Percentiles rank a stretch among this genome's conserved stretches.
phyloP scores from a whole-genome alignment of 2,329 filamentous ascomycete genomes.

The Alternaria dauci region DNA sequence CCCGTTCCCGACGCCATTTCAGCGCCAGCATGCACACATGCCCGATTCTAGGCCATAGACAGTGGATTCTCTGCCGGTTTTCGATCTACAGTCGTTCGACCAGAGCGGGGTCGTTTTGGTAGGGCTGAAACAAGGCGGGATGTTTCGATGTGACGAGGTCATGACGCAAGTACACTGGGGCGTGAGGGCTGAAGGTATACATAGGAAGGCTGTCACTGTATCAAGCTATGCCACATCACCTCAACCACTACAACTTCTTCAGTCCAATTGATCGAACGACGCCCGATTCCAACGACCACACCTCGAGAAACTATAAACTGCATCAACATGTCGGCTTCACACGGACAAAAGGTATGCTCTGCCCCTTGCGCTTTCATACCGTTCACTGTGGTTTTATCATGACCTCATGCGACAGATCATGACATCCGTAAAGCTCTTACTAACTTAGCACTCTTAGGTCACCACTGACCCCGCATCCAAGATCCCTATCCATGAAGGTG shows the following conservation, averaged over 20 bases:
- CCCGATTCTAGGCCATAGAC: not conserved
- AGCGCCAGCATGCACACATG: slow-evolving; percentile 6
- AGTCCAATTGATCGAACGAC: not conserved
- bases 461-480: slow-evolving; percentile 59
- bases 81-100: not conserved
- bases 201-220: slow-evolving; percentile 4
- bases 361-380: not conserved
- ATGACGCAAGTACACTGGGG: slow-evolving; percentile 28
- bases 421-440: not conserved
- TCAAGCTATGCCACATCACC: not conserved
- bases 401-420: not conserved
- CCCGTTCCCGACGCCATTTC: slow-evolving; percentile 8
- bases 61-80: not conserved
- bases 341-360: slow-evolving; percentile 32
- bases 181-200: slow-evolving; percentile 8
- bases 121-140: slow-evolving; percentile 4
- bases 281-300: not conserved
- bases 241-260: not conserved
- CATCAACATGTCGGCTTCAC: slow-evolving; percentile 21
- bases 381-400: not conserved
- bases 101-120: slow-evolving; percentile 7
- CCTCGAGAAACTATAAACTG: not conserved
- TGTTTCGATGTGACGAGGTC: slow-evolving; percentile 27
- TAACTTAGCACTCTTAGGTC: slow-evolving; percentile 38
- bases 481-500: slow-evolving; percentile 64